phyloP scores from a whole-genome alignment of 169 alveolate species.

The Cryptosporidium sp. region DNA sequence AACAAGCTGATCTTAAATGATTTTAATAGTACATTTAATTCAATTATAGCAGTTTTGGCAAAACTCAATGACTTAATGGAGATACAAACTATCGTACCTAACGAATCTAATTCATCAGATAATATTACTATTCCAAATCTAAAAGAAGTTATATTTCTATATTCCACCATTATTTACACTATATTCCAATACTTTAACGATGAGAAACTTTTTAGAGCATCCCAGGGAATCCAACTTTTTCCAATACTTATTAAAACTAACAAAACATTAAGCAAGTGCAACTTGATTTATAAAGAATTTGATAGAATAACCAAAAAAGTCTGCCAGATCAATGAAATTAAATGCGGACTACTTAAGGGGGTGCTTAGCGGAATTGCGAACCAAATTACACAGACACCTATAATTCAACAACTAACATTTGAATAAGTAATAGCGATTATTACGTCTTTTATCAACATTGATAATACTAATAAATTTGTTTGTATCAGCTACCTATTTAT shows the following conservation, averaged over 20 bases:
- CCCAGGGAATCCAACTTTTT: neutral
- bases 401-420: conserved; percentile 26
- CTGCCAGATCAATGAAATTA: neutral
- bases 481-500: neutral
- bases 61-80: conserved; percentile 7
- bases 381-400: conserved; percentile 40
- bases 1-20: neutral
- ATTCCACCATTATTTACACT: neutral
- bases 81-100: neutral
- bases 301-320: conserved; percentile 23
- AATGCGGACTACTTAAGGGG: conserved; percentile 12
- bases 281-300: conserved; percentile 8
- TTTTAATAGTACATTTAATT: neutral
- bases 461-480: neutral
- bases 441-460: neutral
- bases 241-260: conserved; percentile 3
- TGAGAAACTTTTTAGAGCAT: neutral
- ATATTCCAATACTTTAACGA: conserved; percentile 26
- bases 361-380: conserved; percentile 20
- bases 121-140: neutral
- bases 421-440: neutral
- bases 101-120: neutral
- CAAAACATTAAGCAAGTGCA: neutral
- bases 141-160: neutral
- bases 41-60: conserved; percentile 8